Percentiles rank a stretch among this genome's conserved stretches.
These are phyloP conservation scores for Epichloe gansuensis DNA, from an alignment of 2,329 filamentous ascomycete species.

Conservation along the genomic window DNA sequence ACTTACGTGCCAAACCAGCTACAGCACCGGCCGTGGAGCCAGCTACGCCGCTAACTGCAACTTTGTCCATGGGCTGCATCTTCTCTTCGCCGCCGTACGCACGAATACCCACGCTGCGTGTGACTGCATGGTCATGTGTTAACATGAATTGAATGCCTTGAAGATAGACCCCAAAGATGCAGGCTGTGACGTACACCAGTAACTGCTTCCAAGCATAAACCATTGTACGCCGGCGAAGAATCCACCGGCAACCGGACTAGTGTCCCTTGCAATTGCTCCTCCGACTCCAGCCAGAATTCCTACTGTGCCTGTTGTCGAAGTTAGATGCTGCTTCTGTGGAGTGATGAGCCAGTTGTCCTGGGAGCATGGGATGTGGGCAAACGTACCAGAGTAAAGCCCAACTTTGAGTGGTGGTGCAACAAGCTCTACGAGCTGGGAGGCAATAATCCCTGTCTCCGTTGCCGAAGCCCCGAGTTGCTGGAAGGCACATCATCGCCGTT, in stretches of 20 bases:
- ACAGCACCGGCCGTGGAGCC: conserved; percentile 56
- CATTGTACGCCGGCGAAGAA: conserved; percentile 66
- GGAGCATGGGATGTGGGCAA: neutral
- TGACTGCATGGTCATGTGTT: conserved; percentile 25
- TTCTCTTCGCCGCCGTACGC: conserved; percentile 38
- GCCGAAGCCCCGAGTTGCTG: conserved; percentile 12
- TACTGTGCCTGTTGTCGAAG: conserved; percentile 35
- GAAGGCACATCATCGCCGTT: conserved; percentile 6
- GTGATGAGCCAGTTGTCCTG: too few relatives aligned
- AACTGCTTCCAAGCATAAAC: conserved; percentile 65
- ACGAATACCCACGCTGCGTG: conserved; percentile 34
- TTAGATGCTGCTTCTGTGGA: neutral
- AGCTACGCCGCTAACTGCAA: conserved; percentile 56
- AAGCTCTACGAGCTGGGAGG: conserved; percentile 32
- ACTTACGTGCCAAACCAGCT: conserved; percentile 43
- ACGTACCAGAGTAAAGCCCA: conserved; percentile 45
- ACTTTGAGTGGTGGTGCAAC: conserved; percentile 43
- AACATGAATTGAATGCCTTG: neutral
- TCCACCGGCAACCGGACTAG: conserved; percentile 58
- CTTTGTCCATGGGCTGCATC: conserved; percentile 45
- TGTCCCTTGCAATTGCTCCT: conserved; percentile 58
- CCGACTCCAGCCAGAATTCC: conserved; percentile 56
- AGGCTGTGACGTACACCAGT: conserved; percentile 47
- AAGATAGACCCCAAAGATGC: too few relatives aligned
- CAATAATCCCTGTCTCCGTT: conserved; percentile 24